Percentiles rank a stretch among this genome's conserved stretches.
These are phyloP conservation scores for Lipomyces kockii DNA, from an alignment of 805 yeast genomes.

Conservation along the genomic window DNA sequence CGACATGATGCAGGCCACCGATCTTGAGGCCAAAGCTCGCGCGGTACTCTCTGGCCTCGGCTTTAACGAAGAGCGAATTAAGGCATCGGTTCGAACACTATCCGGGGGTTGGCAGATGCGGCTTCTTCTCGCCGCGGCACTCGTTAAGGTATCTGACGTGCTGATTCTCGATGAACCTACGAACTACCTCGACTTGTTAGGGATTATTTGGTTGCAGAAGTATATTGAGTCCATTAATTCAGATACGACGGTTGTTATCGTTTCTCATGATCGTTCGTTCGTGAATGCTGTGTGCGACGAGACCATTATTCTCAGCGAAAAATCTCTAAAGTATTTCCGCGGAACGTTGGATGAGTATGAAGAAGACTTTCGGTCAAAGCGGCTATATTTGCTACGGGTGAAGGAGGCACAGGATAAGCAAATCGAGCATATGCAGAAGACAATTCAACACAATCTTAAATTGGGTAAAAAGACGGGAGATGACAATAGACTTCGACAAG, in stretches of 20 bases:
- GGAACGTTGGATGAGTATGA: constrained; percentile 4
- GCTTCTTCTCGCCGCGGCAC: neutral
- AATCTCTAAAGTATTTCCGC: neutral
- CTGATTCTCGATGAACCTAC: constrained; percentile 98
- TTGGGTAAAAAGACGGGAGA: constrained; percentile 2
- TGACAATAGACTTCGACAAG: constrained; percentile 8
- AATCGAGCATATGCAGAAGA: neutral
- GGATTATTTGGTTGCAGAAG: constrained; percentile 2
- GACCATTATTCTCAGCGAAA: neutral
- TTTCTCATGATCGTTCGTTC: constrained; percentile 7
- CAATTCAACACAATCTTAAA: neutral
- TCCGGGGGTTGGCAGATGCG: constrained; percentile 6
- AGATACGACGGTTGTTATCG: neutral
- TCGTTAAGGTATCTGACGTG: constrained; percentile 42
- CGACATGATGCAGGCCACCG: neutral
- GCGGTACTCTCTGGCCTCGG: neutral
- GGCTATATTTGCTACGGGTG: neutral
- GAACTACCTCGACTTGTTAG: constrained; percentile 79
- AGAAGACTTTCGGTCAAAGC: neutral
- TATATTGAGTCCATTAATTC: neutral
- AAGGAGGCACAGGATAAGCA: constrained; percentile 6
- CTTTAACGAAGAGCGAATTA: neutral
- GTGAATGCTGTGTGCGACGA: constrained; percentile 2
- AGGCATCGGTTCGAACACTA: neutral
- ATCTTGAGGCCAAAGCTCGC: neutral